Percentiles rank a stretch among this genome's conserved stretches.
phyloP scores from a whole-genome alignment of 225 moss, liverwort and hornwort genomes.

The Physcomitrellopsis africana region DNA sequence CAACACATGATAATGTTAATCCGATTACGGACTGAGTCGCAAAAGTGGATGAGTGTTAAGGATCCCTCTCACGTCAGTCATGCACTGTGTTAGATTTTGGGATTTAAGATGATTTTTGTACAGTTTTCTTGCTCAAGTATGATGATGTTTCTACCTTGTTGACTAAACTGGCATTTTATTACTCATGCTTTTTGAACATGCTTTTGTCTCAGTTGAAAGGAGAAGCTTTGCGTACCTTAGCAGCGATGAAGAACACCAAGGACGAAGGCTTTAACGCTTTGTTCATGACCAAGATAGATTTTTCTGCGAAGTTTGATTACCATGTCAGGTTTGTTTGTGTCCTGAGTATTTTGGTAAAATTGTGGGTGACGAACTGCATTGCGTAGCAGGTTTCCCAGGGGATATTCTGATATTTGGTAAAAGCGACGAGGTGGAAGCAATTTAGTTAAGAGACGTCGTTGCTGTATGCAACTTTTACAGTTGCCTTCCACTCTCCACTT shows the following conservation, averaged over 20 bases:
- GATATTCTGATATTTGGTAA: constrained; percentile 4
- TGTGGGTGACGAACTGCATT: constrained; percentile 4
- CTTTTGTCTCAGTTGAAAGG: constrained; percentile 62
- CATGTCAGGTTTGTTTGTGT: constrained; percentile 71
- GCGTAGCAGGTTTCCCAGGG: constrained; percentile 13
- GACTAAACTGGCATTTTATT: constrained; percentile 13
- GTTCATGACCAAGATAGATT: constrained; percentile 82
- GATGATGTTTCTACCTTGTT: constrained; percentile 12
- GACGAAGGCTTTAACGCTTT: constrained; percentile 79
- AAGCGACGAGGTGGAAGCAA: not conserved
- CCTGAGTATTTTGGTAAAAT: constrained; percentile 3
- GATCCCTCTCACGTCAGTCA: constrained; percentile 2
- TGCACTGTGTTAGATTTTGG: not conserved
- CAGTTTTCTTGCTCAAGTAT: constrained; percentile 10
- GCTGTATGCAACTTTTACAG: constrained; percentile 7
- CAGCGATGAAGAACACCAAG: constrained; percentile 62
- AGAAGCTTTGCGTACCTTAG: constrained; percentile 70
- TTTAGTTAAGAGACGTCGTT: not conserved
- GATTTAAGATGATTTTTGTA: not conserved
- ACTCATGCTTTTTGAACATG: constrained; percentile 1
- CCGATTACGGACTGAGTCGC: not conserved
- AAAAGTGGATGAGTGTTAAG: not conserved
- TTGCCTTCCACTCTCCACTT: constrained; percentile 6
- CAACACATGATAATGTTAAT: not conserved
- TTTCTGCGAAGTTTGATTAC: constrained; percentile 82